A percentile compares a stretch with the other conserved stretches of the same genome.
phyloP scores from a whole-genome alignment of 2,329 filamentous ascomycete species.

The Arthrobotrys megalospora region DNA sequence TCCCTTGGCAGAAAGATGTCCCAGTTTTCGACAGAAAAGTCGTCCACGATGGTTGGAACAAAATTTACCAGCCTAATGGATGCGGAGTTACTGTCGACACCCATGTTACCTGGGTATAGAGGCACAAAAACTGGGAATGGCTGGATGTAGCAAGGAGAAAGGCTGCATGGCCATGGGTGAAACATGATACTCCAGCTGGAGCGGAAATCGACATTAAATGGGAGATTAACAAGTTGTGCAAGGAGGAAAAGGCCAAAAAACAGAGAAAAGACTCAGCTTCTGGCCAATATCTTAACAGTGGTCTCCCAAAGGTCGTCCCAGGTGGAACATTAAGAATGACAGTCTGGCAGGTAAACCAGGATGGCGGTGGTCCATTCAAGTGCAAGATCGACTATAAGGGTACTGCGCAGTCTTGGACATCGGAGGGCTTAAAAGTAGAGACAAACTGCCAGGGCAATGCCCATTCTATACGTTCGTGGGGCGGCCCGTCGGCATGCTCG shows the following conservation, averaged over 20 bases:
- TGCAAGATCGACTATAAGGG: conserved; percentile 72
- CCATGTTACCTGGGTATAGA: too few species aligned
- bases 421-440: not conserved
- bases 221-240: not conserved
- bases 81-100: too few species aligned
- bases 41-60: too few species aligned
- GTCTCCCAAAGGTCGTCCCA: conserved; percentile 70
- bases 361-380: conserved; percentile 72
- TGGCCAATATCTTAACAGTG: not conserved
- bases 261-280: not conserved
- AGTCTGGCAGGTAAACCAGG: conserved; percentile 73
- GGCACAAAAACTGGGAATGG: too few species aligned
- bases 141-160: too few species aligned
- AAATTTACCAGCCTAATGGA: too few species aligned
- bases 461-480: conserved; percentile 4
- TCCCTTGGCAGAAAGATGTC: not conserved
- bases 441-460: conserved; percentile 7
- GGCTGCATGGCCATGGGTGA: too few species aligned
- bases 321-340: conserved; percentile 71
- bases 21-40: too few species aligned
- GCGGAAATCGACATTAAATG: not conserved
- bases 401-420: conserved; percentile 61
- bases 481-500: not conserved
- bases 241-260: not conserved
- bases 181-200: not conserved